A percentile compares a stretch with the other conserved stretches of the same genome.
phyloP scores from a whole-genome alignment of 2,329 filamentous ascomycete genomes.

The Thielaviopsis ethacetica region DNA sequence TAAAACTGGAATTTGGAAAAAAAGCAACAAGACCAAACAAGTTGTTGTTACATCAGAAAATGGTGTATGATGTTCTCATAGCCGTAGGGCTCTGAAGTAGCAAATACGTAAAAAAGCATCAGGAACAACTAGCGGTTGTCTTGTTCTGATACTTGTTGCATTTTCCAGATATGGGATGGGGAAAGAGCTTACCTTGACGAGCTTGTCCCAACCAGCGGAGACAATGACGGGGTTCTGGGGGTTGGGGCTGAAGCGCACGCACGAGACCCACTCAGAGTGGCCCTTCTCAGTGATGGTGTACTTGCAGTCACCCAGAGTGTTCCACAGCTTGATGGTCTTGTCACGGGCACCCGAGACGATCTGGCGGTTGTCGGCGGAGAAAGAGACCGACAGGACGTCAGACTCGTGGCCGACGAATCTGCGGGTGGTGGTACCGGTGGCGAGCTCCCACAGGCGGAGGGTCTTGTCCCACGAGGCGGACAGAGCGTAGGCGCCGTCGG shows the following conservation, averaged over 20 bases:
- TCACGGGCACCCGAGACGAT: conserved; percentile 98
- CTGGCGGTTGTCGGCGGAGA: conserved; percentile 99
- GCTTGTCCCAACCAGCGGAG: conserved; percentile 97
- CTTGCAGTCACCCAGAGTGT: conserved; percentile 99
- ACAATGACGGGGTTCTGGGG: conserved; percentile 99
- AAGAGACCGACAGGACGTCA: conserved; percentile 98
- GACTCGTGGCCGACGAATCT: conserved; percentile 98
- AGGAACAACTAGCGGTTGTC: conserved; percentile 37
- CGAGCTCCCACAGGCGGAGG: conserved; percentile 97
- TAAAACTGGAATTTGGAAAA: background rate
- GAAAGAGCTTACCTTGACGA: conserved; percentile 77
- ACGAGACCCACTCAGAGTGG: conserved; percentile 99
- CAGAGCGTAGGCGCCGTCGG: conserved; percentile 96
- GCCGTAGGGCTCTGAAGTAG: conserved; percentile 98
- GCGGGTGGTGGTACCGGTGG: conserved; percentile 90
- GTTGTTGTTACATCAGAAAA: conserved; percentile 48
- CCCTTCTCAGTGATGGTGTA: conserved; percentile 99
- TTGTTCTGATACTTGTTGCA: background rate
- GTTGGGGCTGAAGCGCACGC: conserved; percentile 99
- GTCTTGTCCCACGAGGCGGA: conserved; percentile 99
- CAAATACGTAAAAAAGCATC: conserved; percentile 98
- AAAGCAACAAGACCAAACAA: background rate
- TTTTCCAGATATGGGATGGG: background rate
- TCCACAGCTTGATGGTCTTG: conserved; percentile 99
- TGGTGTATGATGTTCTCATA: conserved; percentile 97